Evolutionary conservation across 2,329 filamentous ascomycete species (phyloP).

Genomic region (Sarocladiaceae sp.): DNA sequence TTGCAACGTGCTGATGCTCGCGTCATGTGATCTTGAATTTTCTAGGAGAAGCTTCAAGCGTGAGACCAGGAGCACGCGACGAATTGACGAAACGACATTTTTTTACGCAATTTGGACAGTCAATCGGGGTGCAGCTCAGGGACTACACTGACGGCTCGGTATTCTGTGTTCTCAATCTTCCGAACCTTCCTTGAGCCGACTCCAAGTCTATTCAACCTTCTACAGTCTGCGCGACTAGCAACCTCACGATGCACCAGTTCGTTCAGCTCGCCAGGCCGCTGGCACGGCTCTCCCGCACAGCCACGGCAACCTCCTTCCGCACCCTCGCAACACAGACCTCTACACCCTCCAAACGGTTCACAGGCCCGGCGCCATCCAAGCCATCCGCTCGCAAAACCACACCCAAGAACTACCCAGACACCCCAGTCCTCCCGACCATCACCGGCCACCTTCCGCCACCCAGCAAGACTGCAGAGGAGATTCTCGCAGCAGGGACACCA

Average conservation of each 20-base stretch:
- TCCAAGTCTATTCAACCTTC: no score
- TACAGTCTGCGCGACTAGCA: not conserved
- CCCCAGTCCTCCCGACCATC: constrained; percentile 16
- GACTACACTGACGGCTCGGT: no score
- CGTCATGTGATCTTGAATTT: constrained; percentile 36
- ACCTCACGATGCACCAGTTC: constrained; percentile 12
- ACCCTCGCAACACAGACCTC: not conserved
- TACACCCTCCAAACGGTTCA: constrained; percentile 12
- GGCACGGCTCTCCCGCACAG: not conserved
- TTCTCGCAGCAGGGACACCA: constrained; percentile 27
- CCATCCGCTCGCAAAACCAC: constrained; percentile 19
- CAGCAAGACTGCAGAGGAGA: constrained; percentile 24
- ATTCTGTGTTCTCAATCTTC: no score
- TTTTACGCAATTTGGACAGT: no score
- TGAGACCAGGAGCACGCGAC: no score
- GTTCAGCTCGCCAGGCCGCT: constrained; percentile 2
- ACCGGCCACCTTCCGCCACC: constrained; percentile 24
- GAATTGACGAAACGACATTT: no score
- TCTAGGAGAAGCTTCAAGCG: constrained; percentile 15
- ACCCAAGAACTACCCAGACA: constrained; percentile 16
- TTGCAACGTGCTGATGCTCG: not conserved
- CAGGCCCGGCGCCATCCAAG: constrained; percentile 18
- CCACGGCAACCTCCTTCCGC: not conserved
- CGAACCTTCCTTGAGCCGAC: no score
- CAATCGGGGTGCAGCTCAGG: no score